Evolutionary conservation across 345 rosid species (phyloP).

Genomic region (Sonneratia caseolaris): DNA sequence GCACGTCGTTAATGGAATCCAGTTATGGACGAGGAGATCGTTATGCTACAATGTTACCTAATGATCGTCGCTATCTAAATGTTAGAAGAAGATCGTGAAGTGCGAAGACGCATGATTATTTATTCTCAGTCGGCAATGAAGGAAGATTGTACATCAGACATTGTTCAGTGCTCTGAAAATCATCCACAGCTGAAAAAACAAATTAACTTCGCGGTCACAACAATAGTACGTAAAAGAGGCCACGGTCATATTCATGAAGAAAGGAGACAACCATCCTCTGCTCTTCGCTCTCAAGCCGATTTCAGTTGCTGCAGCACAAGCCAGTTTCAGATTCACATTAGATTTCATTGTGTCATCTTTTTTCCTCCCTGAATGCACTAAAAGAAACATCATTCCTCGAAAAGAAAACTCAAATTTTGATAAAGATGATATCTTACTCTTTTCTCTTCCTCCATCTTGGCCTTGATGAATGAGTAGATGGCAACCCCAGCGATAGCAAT

Average conservation of each 20-base stretch:
- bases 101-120: too few relatives aligned
- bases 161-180: constrained; percentile 12
- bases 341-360: background rate
- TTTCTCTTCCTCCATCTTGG: constrained; percentile 90
- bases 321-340: constrained; percentile 5
- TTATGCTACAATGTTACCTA: too few relatives aligned
- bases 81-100: too few relatives aligned
- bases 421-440: constrained; percentile 37
- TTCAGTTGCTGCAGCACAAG: constrained; percentile 37
- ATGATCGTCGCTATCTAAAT: too few relatives aligned
- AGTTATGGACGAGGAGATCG: too few relatives aligned
- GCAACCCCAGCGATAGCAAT: constrained; percentile 94
- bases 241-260: background rate
- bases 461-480: constrained; percentile 72
- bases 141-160: constrained; percentile 20
- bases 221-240: constrained; percentile 5
- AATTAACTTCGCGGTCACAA: constrained; percentile 16
- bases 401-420: background rate
- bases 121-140: background rate
- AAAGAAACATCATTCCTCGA: background rate
- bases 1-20: too few relatives aligned
- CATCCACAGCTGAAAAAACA: constrained; percentile 9
- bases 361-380: too few relatives aligned
- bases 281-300: constrained; percentile 28
- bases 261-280: background rate